These are phyloP conservation scores for Penicillium paneum DNA, from an alignment of 2,329 filamentous ascomycete species.

Conservation along the genomic window DNA sequence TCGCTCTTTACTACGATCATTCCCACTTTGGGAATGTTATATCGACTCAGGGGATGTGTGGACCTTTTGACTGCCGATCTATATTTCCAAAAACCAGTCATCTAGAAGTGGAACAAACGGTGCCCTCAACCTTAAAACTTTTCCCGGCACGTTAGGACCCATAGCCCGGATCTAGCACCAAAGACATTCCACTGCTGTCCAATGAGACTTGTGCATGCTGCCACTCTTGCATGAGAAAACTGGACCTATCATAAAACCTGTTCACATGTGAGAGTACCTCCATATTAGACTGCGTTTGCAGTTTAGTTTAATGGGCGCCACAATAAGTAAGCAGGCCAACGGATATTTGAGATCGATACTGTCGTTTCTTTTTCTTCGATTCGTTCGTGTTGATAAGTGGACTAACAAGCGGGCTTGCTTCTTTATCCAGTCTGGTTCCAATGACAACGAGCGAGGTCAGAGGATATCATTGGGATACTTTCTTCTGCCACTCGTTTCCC, in stretches of 20 bases:
- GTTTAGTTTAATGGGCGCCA: not conserved
- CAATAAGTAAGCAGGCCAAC: not conserved
- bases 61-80: not conserved
- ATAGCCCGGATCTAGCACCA: not conserved
- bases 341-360: not conserved
- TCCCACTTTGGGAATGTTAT: not conserved
- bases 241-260: not conserved
- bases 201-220: not conserved
- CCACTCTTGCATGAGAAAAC: not conserved
- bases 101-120: not conserved
- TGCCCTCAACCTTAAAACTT: constrained; percentile 4
- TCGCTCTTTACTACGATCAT: not conserved
- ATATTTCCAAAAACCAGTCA: constrained; percentile 1
- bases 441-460: constrained; percentile 16
- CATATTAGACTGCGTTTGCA: not conserved
- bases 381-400: constrained; percentile 18
- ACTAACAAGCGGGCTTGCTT: constrained; percentile 12
- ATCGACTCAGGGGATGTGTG: constrained; percentile 4
- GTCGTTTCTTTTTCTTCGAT: constrained; percentile 3
- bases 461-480: constrained; percentile 6
- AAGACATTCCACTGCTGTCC: not conserved
- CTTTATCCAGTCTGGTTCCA: constrained; percentile 25
- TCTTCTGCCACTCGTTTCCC: not conserved
- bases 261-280: not conserved
- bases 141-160: not conserved